These are phyloP conservation scores for Begonia masoniana DNA, from an alignment of 306 rosid species.

Conservation along the genomic window DNA sequence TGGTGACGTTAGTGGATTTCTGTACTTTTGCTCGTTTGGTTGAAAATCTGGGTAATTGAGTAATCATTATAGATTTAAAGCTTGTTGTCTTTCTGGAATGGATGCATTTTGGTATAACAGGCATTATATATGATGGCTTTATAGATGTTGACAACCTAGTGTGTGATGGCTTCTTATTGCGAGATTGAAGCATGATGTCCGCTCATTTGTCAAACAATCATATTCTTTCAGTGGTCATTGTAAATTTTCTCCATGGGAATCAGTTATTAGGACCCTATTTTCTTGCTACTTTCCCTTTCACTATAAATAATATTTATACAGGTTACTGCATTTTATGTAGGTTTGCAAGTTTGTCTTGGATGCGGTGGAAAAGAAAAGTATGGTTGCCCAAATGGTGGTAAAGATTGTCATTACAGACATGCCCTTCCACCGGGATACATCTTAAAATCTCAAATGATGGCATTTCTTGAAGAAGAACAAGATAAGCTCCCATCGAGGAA, in stretches of 20 bases:
- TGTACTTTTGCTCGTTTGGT: too few relatives aligned
- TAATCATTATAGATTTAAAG: too few relatives aligned
- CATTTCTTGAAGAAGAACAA: conserved; percentile 68
- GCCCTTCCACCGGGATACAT: conserved; percentile 94
- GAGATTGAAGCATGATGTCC: background rate
- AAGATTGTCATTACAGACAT: conserved; percentile 90
- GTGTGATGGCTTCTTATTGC: background rate
- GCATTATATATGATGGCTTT: background rate
- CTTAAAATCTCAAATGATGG: conserved; percentile 97
- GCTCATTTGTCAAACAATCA: too few relatives aligned
- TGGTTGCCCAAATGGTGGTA: conserved; percentile 91
- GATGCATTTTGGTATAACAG: too few relatives aligned
- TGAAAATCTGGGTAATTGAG: too few relatives aligned
- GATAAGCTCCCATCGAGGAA: conserved; percentile 70
- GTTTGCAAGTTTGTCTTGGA: conserved; percentile 49
- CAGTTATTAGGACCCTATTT: too few relatives aligned
- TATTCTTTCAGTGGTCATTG: too few relatives aligned
- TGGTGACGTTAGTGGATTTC: too few relatives aligned
- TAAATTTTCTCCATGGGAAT: too few relatives aligned
- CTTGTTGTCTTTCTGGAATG: too few relatives aligned
- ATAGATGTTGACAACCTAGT: background rate
- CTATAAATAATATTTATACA: too few relatives aligned
- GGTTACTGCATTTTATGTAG: background rate
- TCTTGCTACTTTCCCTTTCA: too few relatives aligned
- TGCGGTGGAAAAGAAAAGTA: conserved; percentile 91